These are phyloP conservation scores for Syncephalastrum contaminatum DNA, from an alignment of 371 early-diverging fungal species.

Conservation along the genomic window DNA sequence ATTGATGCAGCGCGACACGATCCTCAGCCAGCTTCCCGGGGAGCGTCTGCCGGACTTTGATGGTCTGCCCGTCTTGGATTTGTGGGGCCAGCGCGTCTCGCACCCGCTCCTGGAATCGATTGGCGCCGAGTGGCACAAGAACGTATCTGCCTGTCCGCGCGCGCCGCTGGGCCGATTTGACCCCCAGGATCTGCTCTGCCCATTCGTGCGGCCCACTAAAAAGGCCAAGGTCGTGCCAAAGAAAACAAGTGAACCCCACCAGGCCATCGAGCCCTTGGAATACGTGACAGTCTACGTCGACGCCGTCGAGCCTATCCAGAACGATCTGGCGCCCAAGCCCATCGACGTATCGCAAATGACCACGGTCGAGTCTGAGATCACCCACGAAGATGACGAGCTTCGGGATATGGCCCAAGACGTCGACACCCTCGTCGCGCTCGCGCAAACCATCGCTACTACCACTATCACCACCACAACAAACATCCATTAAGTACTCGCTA, in stretches of 20 bases:
- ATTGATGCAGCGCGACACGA: conserved; percentile 53
- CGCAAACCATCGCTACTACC: too few species aligned
- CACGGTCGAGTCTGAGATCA: conserved; percentile 10
- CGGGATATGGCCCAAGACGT: conserved; percentile 16
- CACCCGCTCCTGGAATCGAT: conserved; percentile 39
- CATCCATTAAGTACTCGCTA: not conserved
- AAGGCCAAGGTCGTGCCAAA: conserved; percentile 7
- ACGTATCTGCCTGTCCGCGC: conserved; percentile 50
- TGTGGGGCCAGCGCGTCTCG: conserved; percentile 54
- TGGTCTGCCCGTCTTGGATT: conserved; percentile 50
- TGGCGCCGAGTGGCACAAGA: conserved; percentile 40
- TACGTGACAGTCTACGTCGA: conserved; percentile 4
- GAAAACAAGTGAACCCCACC: not conserved
- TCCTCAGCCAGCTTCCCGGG: conserved; percentile 52
- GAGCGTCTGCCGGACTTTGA: conserved; percentile 48
- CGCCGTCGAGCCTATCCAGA: conserved; percentile 8
- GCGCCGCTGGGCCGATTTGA: conserved; percentile 17
- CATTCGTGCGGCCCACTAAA: conserved; percentile 8
- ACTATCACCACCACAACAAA: not conserved
- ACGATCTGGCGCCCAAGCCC: conserved; percentile 12
- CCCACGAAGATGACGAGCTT: conserved; percentile 16
- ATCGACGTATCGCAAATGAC: conserved; percentile 21
- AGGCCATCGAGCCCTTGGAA: not conserved
- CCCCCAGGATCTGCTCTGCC: conserved; percentile 38
- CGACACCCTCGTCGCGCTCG: conserved; percentile 7